phyloP scores from a whole-genome alignment of 2,329 filamentous ascomycete species.

The Stemphylium lycopersici region DNA sequence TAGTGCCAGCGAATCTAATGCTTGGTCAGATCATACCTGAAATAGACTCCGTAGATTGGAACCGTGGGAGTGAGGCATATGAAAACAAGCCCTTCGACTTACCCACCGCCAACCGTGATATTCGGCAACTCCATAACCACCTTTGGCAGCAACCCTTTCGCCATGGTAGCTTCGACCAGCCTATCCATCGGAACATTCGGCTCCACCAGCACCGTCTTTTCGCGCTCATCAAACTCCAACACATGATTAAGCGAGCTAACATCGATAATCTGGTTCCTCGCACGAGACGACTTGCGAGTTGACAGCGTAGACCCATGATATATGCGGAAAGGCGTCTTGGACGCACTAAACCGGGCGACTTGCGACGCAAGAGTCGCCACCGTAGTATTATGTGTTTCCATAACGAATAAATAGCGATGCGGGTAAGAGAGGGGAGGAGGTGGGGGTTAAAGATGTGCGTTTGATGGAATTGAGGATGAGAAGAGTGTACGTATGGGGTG shows the following conservation, averaged over 20 bases:
- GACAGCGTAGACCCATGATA: conserved; percentile 64
- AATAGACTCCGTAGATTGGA: too few species aligned
- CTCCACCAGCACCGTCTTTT: conserved; percentile 62
- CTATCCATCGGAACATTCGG: conserved; percentile 73
- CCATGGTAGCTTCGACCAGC: conserved; percentile 64
- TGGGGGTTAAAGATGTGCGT: conserved; percentile 5
- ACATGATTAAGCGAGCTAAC: conserved; percentile 58
- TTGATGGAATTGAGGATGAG: neutral
- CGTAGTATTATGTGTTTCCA: conserved; percentile 38
- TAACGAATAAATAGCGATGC: conserved; percentile 8
- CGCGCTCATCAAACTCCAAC: conserved; percentile 50
- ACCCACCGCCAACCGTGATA: conserved; percentile 70
- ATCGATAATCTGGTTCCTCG: conserved; percentile 54
- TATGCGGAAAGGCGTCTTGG: conserved; percentile 59
- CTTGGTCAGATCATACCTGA: conserved; percentile 8
- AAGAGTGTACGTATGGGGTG: conserved; percentile 10
- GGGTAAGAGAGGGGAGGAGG: neutral
- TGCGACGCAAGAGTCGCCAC: conserved; percentile 35
- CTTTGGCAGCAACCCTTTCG: conserved; percentile 63
- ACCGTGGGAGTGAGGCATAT: too few species aligned
- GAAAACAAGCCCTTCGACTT: too few species aligned
- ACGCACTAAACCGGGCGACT: conserved; percentile 54
- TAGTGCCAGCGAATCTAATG: conserved; percentile 65
- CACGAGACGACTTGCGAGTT: conserved; percentile 53
- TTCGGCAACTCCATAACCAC: conserved; percentile 76